phyloP scores from a whole-genome alignment of 371 early-diverging fungal species.

The Apophysomyces elegans region DNA sequence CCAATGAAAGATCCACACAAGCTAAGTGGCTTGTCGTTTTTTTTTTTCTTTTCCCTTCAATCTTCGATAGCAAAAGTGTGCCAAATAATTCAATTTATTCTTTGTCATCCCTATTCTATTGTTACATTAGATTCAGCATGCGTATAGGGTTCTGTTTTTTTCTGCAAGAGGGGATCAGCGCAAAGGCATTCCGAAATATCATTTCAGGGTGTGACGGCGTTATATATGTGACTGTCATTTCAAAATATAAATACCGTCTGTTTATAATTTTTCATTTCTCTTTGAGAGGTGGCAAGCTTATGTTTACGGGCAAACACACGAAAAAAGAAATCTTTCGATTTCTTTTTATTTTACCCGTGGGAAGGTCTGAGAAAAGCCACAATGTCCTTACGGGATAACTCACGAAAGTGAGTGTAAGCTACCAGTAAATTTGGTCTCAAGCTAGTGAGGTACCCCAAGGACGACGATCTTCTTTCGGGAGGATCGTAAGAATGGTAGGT shows the following conservation, averaged over 20 bases:
- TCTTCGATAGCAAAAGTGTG: too few relatives aligned
- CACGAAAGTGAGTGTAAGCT: constrained; percentile 48
- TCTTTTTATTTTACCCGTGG: constrained; percentile 45
- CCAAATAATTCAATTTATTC: too few relatives aligned
- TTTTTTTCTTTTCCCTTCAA: too few relatives aligned
- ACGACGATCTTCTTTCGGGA: background rate
- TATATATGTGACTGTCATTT: constrained; percentile 10
- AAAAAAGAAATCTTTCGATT: constrained; percentile 36
- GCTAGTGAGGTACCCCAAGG: background rate
- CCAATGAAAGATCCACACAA: too few relatives aligned
- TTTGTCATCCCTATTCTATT: too few relatives aligned
- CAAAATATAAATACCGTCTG: background rate
- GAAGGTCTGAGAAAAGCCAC: constrained; percentile 60
- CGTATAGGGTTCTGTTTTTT: too few relatives aligned
- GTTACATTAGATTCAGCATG: too few relatives aligned
- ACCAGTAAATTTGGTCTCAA: constrained; percentile 35
- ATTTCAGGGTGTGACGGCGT: background rate
- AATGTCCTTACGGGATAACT: constrained; percentile 50
- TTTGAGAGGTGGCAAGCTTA: constrained; percentile 50
- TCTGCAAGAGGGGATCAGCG: too few relatives aligned
- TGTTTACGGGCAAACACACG: constrained; percentile 58
- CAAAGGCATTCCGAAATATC: too few relatives aligned
- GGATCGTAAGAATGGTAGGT: constrained; percentile 21
- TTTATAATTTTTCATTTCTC: constrained; percentile 20
- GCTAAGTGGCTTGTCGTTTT: too few relatives aligned